Evolutionary conservation across 2,329 filamentous ascomycete species (phyloP).

Genomic region (Fusarium sp.): DNA sequence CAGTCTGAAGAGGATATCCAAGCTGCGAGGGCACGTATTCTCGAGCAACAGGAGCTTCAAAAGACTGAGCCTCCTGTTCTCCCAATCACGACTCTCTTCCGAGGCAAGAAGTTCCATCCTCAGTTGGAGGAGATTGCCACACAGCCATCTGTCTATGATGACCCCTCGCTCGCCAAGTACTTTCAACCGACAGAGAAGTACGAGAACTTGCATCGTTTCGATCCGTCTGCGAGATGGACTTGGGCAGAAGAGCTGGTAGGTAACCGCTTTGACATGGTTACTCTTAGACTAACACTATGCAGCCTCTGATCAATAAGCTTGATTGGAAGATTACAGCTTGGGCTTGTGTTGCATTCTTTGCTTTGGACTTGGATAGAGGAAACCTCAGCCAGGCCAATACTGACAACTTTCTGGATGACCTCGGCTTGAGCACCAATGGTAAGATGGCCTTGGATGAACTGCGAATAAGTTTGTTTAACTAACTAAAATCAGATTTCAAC

Average conservation of each 20-base stretch:
- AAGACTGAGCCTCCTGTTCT: slow-evolving; percentile 28
- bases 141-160: slow-evolving; percentile 56
- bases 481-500: slow-evolving; percentile 47
- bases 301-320: slow-evolving; percentile 53
- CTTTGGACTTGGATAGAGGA: slow-evolving; percentile 61
- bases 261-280: not conserved
- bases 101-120: slow-evolving; percentile 18
- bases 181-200: slow-evolving; percentile 46
- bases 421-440: slow-evolving; percentile 53
- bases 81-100: slow-evolving; percentile 18
- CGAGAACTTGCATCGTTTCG: slow-evolving; percentile 61
- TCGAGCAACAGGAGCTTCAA: slow-evolving; percentile 27
- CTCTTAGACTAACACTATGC: not conserved
- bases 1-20: slow-evolving; percentile 14
- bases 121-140: slow-evolving; percentile 5
- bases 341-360: slow-evolving; percentile 55
- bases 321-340: slow-evolving; percentile 59
- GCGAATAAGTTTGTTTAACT: fast-evolving
- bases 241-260: slow-evolving; percentile 30
- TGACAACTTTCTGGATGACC: slow-evolving; percentile 58
- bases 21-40: slow-evolving; percentile 9
- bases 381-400: slow-evolving; percentile 61
- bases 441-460: not conserved
- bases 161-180: slow-evolving; percentile 56
- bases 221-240: slow-evolving; percentile 58